Conservation (phyloP, 768 basidiomycete species). For the Mycena capillaripes region DNA sequence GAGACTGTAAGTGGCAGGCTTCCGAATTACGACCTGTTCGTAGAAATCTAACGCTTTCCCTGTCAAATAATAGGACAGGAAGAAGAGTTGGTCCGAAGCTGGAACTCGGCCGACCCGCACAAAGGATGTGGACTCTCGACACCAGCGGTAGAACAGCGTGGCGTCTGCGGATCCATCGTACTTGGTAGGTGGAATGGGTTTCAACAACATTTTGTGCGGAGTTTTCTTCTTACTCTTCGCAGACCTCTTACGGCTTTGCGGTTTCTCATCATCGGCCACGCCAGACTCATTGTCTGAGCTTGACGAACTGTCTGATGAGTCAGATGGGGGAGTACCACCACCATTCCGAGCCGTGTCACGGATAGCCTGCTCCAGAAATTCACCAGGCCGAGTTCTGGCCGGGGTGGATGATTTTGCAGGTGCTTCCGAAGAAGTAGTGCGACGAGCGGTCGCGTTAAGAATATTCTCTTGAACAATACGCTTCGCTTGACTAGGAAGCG, state of each 20-base stretch:
- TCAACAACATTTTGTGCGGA: slow-evolving; percentile 6
- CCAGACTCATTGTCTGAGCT: not conserved
- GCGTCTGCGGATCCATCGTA: slow-evolving; percentile 7
- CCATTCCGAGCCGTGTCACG: slow-evolving; percentile 1
- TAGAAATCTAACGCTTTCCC: slow-evolving; percentile 1
- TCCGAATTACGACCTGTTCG: not conserved
- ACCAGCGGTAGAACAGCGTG: slow-evolving; percentile 10
- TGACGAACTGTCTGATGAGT: not conserved
- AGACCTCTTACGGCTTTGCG: not conserved
- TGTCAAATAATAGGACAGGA: not conserved
- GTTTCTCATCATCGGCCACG: not conserved
- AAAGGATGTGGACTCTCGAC: slow-evolving; percentile 11
- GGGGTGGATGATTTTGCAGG: not conserved
- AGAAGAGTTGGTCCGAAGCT: not conserved
- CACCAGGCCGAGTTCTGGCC: slow-evolving; percentile 7
- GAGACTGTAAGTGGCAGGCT: not conserved
- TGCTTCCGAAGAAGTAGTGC: not conserved
- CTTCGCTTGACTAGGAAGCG: slow-evolving; percentile 6
- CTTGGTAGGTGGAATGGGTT: slow-evolving; percentile 14
- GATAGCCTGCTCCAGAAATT: slow-evolving; percentile 23
- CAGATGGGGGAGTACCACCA: not conserved
- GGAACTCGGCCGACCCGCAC: not conserved
- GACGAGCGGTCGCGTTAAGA: not conserved
- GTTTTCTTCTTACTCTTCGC: slow-evolving; percentile 8
- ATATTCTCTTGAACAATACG: slow-evolving; percentile 1